phyloP scores from a whole-genome alignment of 176 grass and related monocot species.

The Olyra latifolia region DNA sequence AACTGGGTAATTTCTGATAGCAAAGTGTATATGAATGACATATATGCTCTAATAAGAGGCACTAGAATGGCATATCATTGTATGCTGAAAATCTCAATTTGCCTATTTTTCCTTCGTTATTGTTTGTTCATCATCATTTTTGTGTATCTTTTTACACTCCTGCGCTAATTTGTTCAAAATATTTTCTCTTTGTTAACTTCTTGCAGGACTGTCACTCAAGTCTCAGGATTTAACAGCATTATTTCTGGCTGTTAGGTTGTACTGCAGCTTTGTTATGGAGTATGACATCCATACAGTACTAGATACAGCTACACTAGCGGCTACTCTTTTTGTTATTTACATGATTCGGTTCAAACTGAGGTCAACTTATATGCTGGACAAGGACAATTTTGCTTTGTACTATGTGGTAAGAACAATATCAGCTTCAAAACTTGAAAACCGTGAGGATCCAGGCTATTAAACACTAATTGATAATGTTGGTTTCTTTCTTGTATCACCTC shows the following conservation, averaged over 20 bases:
- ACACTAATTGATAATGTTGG: not conserved
- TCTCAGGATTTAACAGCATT: slow-evolving; percentile 94
- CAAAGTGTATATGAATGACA: slow-evolving; percentile 21
- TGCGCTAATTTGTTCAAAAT: slow-evolving; percentile 21
- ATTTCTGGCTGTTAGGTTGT: slow-evolving; percentile 94
- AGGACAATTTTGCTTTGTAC: slow-evolving; percentile 89
- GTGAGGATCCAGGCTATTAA: not conserved
- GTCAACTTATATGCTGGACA: slow-evolving; percentile 93
- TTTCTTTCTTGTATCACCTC: not conserved
- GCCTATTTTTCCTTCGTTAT: not conserved
- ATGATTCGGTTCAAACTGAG: slow-evolving; percentile 97
- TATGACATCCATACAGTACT: slow-evolving; percentile 99
- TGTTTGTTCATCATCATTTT: not conserved
- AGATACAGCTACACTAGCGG: slow-evolving; percentile 80
- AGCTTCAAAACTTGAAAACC: not conserved
- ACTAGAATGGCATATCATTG: not conserved
- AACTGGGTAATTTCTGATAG: not conserved
- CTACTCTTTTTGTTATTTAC: slow-evolving; percentile 95
- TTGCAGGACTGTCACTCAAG: slow-evolving; percentile 92
- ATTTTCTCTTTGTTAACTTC: slow-evolving; percentile 13
- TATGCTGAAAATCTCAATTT: not conserved
- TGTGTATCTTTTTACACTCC: not conserved
- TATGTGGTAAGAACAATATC: slow-evolving; percentile 77
- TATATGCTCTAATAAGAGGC: not conserved
- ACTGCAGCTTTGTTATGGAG: slow-evolving; percentile 99